Percentiles rank a stretch among this genome's conserved stretches.
These are phyloP conservation scores for Ceratobasidium theobromae DNA, from an alignment of 1,284 basidiomycete species.

Conservation along the genomic window DNA sequence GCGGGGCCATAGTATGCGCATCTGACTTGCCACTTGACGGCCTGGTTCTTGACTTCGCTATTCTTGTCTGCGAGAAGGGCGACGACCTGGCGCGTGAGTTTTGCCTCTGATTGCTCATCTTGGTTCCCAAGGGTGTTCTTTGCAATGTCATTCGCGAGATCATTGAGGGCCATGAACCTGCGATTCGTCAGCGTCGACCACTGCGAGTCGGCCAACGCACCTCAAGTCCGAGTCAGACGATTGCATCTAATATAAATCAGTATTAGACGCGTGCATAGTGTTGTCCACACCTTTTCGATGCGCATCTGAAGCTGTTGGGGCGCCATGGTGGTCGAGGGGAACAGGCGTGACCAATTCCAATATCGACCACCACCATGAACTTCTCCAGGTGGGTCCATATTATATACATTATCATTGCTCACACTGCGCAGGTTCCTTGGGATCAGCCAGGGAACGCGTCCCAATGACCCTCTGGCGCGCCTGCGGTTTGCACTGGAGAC, in stretches of 20 bases:
- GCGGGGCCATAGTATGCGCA: conserved; percentile 21
- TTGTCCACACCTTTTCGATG: conserved; percentile 64
- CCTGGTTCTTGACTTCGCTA: conserved; percentile 97
- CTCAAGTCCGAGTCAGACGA: conserved; percentile 81
- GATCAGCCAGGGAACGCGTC: conserved; percentile 30
- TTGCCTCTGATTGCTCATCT: conserved; percentile 80
- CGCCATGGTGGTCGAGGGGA: conserved; percentile 57
- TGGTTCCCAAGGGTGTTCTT: conserved; percentile 69
- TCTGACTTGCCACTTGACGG: conserved; percentile 80
- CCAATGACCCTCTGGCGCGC: conserved; percentile 60
- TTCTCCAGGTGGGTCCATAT: conserved; percentile 15
- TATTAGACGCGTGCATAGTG: conserved; percentile 2
- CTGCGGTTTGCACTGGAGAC: conserved; percentile 73
- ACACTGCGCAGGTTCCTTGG: conserved; percentile 30
- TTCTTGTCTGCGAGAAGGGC: conserved; percentile 89
- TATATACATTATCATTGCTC: neutral
- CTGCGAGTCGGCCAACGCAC: conserved; percentile 46
- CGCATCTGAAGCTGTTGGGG: conserved; percentile 77
- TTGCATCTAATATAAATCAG: conserved; percentile 61
- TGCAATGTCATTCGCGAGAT: conserved; percentile 84
- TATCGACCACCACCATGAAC: conserved; percentile 28
- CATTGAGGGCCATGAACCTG: conserved; percentile 94
- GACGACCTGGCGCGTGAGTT: conserved; percentile 77
- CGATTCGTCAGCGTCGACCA: too few relatives aligned
- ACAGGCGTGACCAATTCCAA: conserved; percentile 30